Conservation (phyloP, 495 filamentous ascomycete species). For the Jackrogersella multiformis region DNA sequence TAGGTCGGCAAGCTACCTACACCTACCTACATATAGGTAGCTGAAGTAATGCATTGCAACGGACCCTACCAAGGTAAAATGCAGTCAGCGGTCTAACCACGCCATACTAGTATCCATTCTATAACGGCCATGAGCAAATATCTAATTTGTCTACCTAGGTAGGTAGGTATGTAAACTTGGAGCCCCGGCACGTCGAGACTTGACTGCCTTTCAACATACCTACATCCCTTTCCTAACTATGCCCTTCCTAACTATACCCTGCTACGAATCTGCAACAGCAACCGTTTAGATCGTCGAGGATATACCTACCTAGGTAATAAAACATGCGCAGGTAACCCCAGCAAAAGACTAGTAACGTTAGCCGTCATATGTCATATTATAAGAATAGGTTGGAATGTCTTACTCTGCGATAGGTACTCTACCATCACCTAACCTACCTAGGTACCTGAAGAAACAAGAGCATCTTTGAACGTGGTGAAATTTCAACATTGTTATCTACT, state of each 20-base stretch:
- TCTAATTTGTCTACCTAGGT: constrained; percentile 11
- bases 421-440: too few relatives aligned
- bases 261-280: constrained; percentile 6
- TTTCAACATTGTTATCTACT: neutral
- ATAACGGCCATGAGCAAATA: constrained; percentile 6
- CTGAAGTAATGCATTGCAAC: too few relatives aligned
- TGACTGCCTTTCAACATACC: too few relatives aligned
- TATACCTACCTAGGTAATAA: neutral
- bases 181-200: neutral
- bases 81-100: constrained; percentile 4
- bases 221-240: too few relatives aligned
- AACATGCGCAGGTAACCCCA: neutral
- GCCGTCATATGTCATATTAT: neutral
- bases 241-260: neutral
- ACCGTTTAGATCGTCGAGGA: neutral
- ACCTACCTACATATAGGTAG: too few relatives aligned
- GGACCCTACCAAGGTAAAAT: too few relatives aligned
- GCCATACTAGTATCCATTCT: neutral
- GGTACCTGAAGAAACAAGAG: neutral
- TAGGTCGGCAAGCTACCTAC: too few relatives aligned
- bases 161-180: too few relatives aligned
- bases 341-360: neutral
- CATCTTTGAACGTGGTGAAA: neutral
- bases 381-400: constrained; percentile 1
- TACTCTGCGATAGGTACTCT: neutral